phyloP scores from a whole-genome alignment of 2,329 filamentous ascomycete species.

The Trichoderma atrobrunneum region DNA sequence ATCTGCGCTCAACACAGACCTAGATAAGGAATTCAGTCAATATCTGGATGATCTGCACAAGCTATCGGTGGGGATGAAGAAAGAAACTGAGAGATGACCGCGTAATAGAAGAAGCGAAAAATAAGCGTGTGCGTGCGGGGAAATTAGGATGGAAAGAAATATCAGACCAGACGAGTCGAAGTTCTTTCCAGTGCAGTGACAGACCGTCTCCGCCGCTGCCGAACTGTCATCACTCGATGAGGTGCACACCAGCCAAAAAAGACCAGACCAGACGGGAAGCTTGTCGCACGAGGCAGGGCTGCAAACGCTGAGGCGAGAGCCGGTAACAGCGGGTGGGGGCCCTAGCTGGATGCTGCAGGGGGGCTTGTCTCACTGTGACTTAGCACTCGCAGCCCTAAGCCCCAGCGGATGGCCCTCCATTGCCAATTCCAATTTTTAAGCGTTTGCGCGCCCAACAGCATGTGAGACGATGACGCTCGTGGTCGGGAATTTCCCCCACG shows the following conservation, averaged over 20 bases:
- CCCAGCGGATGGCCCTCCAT: not conserved
- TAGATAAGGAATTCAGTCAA: not conserved
- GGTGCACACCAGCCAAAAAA: not conserved
- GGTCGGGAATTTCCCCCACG: constrained; percentile 18
- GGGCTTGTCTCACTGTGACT: constrained; percentile 16
- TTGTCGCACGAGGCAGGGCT: constrained; percentile 10
- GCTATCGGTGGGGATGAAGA: not conserved
- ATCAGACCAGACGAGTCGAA: not conserved
- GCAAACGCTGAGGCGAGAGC: constrained; percentile 5
- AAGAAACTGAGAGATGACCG: not conserved
- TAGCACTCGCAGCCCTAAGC: constrained; percentile 9
- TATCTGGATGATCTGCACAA: not conserved
- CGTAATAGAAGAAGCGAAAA: not conserved
- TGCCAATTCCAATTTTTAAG: constrained; percentile 14
- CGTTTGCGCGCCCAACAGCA: constrained; percentile 14
- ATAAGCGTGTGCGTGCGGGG: not conserved
- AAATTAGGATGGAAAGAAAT: not conserved
- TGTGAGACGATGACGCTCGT: constrained; percentile 20
- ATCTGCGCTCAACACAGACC: constrained; percentile 18
- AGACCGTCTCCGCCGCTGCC: constrained; percentile 2
- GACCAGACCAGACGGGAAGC: not conserved
- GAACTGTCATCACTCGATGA: constrained; percentile 11
- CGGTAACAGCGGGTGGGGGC: constrained; percentile 18
- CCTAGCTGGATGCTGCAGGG: constrained; percentile 13
- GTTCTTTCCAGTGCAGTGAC: not conserved